A percentile compares a stretch with the other conserved stretches of the same genome.
phyloP scores from a whole-genome alignment of 257 asterid genomes.

The Solanum acaule region DNA sequence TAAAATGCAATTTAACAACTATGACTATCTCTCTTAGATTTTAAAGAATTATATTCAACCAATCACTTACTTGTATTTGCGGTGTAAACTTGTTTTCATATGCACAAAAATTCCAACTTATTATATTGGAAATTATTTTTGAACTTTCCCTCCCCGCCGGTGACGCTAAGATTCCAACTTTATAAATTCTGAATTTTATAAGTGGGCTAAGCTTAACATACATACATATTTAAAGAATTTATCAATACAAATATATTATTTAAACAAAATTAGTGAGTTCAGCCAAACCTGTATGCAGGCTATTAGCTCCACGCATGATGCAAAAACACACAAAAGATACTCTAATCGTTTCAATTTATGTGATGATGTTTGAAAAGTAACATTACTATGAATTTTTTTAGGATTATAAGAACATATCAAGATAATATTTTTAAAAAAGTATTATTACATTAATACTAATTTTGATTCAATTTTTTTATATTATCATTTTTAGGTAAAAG shows the following conservation, averaged over 20 bases:
- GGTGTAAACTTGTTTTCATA: neutral
- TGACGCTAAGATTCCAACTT: neutral
- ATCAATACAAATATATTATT: neutral
- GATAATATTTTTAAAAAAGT: neutral
- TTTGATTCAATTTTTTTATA: neutral
- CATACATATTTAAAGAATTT: neutral
- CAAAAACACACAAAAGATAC: neutral
- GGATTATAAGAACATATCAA: neutral
- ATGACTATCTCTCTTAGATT: neutral
- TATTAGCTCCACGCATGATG: neutral
- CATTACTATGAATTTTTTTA: neutral
- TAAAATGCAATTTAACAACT: neutral
- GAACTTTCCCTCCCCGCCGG: neutral
- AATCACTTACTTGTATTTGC: neutral
- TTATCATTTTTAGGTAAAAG: slow-evolving; percentile 24
- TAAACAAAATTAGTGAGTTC: neutral
- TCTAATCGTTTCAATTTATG: neutral
- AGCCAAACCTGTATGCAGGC: neutral
- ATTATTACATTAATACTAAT: neutral
- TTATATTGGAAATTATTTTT: neutral
- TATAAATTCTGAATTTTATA: neutral
- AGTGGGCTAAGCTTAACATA: neutral
- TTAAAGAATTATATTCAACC: neutral
- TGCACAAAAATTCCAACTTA: neutral
- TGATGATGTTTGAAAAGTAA: neutral